These are phyloP conservation scores for Solanum hybrid DNA, from an alignment of 305 asterid genomes.

Conservation along the genomic window DNA sequence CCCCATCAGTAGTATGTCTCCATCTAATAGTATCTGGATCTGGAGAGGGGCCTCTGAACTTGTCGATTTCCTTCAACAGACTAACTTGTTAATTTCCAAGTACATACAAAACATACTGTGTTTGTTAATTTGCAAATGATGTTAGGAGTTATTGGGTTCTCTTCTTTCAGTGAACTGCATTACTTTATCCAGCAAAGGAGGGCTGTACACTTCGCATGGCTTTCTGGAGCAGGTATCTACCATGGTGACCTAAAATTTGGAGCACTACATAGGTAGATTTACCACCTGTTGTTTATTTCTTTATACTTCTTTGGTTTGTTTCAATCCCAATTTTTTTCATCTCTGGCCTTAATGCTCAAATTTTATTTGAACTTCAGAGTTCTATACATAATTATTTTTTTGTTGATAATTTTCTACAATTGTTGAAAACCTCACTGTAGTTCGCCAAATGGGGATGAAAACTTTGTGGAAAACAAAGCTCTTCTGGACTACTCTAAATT, in stretches of 20 bases:
- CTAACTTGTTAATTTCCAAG: background rate
- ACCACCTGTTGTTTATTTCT: slow-evolving; percentile 12
- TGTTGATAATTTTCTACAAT: slow-evolving; percentile 15
- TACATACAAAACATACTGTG: background rate
- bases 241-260: slow-evolving; percentile 96
- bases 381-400: background rate
- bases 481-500: slow-evolving; percentile 69
- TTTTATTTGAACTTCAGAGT: background rate
- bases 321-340: background rate
- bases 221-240: slow-evolving; percentile 96
- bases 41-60: background rate
- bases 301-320: background rate
- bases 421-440: slow-evolving; percentile 32
- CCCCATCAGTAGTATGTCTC: background rate
- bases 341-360: background rate
- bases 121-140: background rate
- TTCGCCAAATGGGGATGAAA: slow-evolving; percentile 86
- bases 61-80: background rate
- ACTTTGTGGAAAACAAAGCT: slow-evolving; percentile 98
- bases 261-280: slow-evolving; percentile 60
- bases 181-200: slow-evolving; percentile 92
- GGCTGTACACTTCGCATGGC: slow-evolving; percentile 93
- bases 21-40: background rate
- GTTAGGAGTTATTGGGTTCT: background rate
- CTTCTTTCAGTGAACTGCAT: slow-evolving; percentile 82